Conservation (phyloP, 177 flowering plant genomes). For the Tripterygium wilfordii region DNA sequence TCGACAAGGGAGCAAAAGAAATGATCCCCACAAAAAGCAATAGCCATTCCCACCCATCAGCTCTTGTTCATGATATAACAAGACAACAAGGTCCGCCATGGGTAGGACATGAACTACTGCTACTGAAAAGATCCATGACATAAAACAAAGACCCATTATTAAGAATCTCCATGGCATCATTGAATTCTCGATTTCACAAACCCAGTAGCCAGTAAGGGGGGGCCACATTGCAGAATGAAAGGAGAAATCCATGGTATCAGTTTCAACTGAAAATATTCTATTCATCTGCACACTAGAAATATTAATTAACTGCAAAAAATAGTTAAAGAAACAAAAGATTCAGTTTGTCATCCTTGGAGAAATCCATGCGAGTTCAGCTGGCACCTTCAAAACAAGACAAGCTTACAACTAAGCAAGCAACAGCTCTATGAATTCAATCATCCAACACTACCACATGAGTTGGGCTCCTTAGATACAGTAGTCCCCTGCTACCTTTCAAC, state of each 20-base stretch:
- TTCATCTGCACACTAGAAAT: background rate
- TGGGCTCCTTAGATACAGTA: slow-evolving; percentile 2
- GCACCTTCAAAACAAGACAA: slow-evolving; percentile 12
- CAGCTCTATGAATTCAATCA: no score
- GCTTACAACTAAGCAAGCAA: slow-evolving; percentile 1
- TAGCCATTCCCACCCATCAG: slow-evolving; percentile 2
- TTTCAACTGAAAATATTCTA: background rate
- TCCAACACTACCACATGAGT: slow-evolving; percentile 6
- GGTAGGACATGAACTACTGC: background rate
- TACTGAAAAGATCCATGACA: background rate
- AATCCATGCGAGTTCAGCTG: slow-evolving; percentile 18
- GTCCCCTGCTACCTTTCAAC: no score
- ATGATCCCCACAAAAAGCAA: background rate
- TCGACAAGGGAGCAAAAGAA: no score
- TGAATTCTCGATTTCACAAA: slow-evolving; percentile 1
- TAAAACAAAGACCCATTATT: background rate
- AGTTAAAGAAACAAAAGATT: no score
- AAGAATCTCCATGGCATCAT: slow-evolving; percentile 4
- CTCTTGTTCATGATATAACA: slow-evolving; percentile 4
- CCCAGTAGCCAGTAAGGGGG: background rate
- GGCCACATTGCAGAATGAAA: background rate
- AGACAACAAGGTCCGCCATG: slow-evolving; percentile 4
- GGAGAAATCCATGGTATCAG: background rate
- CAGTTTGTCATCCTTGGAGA: background rate
- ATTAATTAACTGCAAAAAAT: no score